These are phyloP conservation scores for Crithidia brevicula DNA, from an alignment of 208 protist genomes.

Conservation along the genomic window DNA sequence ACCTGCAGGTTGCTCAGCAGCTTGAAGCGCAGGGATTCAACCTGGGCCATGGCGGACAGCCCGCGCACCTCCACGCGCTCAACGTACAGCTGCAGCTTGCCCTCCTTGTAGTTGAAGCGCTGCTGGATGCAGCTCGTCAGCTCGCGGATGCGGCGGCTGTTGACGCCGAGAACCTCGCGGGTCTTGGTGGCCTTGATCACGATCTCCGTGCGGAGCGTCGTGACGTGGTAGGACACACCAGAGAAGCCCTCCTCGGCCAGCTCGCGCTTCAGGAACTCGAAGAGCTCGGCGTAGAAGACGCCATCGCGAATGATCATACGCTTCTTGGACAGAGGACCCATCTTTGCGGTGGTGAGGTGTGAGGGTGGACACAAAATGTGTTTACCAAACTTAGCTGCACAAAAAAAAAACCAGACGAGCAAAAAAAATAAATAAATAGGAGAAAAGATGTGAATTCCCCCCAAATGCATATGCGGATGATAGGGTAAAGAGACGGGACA, in stretches of 20 bases:
- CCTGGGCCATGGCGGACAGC: conserved; percentile 98
- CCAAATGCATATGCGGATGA: too few relatives aligned
- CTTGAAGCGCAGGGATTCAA: conserved; percentile 98
- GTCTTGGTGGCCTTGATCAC: conserved; percentile 98
- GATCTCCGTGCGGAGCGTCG: conserved; percentile 97
- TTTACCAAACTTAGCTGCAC: conserved; percentile 4
- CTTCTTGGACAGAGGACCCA: conserved; percentile 91
- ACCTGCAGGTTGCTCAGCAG: conserved; percentile 98
- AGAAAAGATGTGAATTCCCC: too few relatives aligned
- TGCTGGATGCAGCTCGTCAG: conserved; percentile 98
- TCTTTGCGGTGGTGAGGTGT: conserved; percentile 25
- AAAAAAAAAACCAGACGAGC: background rate
- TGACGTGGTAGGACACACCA: conserved; percentile 97
- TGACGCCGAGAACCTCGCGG: conserved; percentile 97
- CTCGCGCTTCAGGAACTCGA: conserved; percentile 98
- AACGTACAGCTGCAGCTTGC: conserved; percentile 96
- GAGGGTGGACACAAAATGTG: conserved; percentile 2
- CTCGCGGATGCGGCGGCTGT: conserved; percentile 98
- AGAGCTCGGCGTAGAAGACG: conserved; percentile 99
- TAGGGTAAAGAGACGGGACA: too few relatives aligned
- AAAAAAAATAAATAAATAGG: background rate
- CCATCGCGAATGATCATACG: conserved; percentile 99
- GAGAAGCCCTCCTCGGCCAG: conserved; percentile 97
- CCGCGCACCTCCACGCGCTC: conserved; percentile 97
- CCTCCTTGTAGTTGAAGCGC: conserved; percentile 98